Percentiles rank a stretch among this genome's conserved stretches.
Evolutionary conservation across 2,329 filamentous ascomycete genomes (phyloP).

Genomic region (Byssothecium circinans): DNA sequence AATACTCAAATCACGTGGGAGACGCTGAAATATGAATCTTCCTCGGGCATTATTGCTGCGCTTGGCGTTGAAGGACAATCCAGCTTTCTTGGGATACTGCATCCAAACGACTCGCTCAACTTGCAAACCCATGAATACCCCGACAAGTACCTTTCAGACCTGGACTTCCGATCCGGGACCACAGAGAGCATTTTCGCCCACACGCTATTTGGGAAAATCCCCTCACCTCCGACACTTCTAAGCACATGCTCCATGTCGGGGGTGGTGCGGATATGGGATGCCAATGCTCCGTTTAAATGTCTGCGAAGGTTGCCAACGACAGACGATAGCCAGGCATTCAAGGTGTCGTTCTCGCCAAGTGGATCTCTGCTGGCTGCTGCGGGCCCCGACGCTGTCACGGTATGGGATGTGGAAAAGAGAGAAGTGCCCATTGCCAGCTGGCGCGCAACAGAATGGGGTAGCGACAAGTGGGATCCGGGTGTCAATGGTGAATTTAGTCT

Average conservation of each 20-base stretch:
- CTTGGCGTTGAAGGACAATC: conserved; percentile 30
- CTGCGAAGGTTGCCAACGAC: conserved; percentile 33
- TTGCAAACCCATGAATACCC: conserved; percentile 37
- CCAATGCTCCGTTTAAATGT: conserved; percentile 38
- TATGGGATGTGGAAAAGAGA: conserved; percentile 47
- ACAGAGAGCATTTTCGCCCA: conserved; percentile 3
- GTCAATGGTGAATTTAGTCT: conserved; percentile 41
- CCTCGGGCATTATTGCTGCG: conserved; percentile 45
- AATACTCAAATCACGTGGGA: conserved; percentile 41
- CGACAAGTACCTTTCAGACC: conserved; percentile 42
- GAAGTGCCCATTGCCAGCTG: conserved; percentile 41
- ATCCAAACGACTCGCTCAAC: conserved; percentile 34
- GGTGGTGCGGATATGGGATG: conserved; percentile 46
- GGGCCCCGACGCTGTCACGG: conserved; percentile 46
- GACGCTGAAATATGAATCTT: conserved; percentile 43
- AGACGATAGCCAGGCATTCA: conserved; percentile 41
- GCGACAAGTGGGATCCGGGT: conserved; percentile 34
- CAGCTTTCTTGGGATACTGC: conserved; percentile 40
- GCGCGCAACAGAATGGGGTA: conserved; percentile 31
- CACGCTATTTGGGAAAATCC: conserved; percentile 5
- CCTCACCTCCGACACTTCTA: conserved; percentile 34
- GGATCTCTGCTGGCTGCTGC: conserved; percentile 49
- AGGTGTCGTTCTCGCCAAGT: conserved; percentile 49
- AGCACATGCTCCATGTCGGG: conserved; percentile 48
- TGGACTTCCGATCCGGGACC: conserved; percentile 44